Evolutionary conservation across 352 stramenopile genomes (phyloP), one percentile per base, ranked within the genome.

Genomic region (Phytophthora fragariaefolia): DNA sequence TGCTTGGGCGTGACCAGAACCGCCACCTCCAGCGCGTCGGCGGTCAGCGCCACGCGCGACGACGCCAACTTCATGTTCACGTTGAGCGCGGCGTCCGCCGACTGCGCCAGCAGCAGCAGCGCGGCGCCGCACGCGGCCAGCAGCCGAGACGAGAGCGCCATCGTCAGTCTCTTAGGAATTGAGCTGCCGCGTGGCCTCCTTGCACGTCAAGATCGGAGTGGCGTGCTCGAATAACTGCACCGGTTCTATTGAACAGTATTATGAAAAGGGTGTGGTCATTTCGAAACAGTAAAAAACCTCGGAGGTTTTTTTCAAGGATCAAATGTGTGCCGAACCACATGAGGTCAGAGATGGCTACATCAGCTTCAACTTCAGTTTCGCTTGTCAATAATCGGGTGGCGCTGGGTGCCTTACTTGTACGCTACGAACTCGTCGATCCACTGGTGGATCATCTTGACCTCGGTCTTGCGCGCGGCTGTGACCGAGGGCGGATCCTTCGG

Each of bases 401-500:
- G n/a, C n/a, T n/a, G n/a, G n/a, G n/a, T n/a, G n/a, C n/a, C 20
- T 58, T 58, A 78, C 57, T 81, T 73, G 57, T 74, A 77, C 30
- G 58, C 38, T 32, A 76, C 74, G 40, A 85, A 93, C 61, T 93
- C 83, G 40, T 87, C 66, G 59, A 98, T 89, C 94, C 94, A 98
- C 24, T 69, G 32, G 27, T 75, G 73, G 27, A 98, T 97, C 47
- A 92, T 72, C 38, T 87, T 77, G 40, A 97, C 48, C 58, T 98
- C 89, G 13, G 73, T 74, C 42, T 85, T 72, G 32, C 94, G 87
- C 7, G 90, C 93, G 1, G 76, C 61, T 20, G 76, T 72, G 48
- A 97, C 89, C 3, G 87, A 93, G 4, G 63, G 48, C 5, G 95
- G 92, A 76, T 99, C 96, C 23, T 91, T 72, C 22, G 79, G 70